Evolutionary conservation across 805 yeast species (phyloP).

Genomic region (Priceomyces carsonii): DNA sequence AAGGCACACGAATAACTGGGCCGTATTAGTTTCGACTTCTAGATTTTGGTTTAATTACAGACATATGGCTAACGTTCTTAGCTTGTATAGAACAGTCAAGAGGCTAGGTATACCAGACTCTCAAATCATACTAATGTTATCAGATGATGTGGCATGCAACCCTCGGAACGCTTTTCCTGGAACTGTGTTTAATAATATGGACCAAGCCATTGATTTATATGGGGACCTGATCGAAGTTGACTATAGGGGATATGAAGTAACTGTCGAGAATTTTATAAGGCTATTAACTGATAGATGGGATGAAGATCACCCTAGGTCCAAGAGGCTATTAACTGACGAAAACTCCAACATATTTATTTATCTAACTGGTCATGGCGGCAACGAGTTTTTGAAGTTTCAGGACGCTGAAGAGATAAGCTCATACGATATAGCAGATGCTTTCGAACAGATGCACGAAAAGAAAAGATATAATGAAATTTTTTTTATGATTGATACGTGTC

Average conservation of each 20-base stretch:
- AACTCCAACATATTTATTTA: constrained; percentile 91
- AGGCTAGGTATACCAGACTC: constrained; percentile 97
- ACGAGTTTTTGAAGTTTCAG: constrained; percentile 94
- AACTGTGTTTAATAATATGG: constrained; percentile 90
- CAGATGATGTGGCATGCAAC: constrained; percentile 97
- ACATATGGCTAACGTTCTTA: constrained; percentile 94
- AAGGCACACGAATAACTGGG: constrained; percentile 69
- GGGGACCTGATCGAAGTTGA: constrained; percentile 96
- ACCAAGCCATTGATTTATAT: constrained; percentile 86
- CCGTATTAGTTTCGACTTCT: constrained; percentile 93
- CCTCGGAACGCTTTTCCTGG: constrained; percentile 96
- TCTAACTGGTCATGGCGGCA: constrained; percentile 98
- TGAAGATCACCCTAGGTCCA: constrained; percentile 88
- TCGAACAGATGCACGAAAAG: constrained; percentile 95
- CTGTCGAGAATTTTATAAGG: constrained; percentile 94
- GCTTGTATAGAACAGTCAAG: constrained; percentile 94
- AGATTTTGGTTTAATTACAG: constrained; percentile 98
- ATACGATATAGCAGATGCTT: constrained; percentile 95
- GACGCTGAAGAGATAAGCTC: constrained; percentile 98
- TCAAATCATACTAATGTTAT: constrained; percentile 91
- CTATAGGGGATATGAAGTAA: constrained; percentile 95
- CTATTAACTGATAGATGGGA: constrained; percentile 95
- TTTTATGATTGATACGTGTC: constrained; percentile 98
- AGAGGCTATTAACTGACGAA: constrained; percentile 88
- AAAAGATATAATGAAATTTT: constrained; percentile 92